Conservation (phyloP, 768 basidiomycete species). For the Cyathus striatus region DNA sequence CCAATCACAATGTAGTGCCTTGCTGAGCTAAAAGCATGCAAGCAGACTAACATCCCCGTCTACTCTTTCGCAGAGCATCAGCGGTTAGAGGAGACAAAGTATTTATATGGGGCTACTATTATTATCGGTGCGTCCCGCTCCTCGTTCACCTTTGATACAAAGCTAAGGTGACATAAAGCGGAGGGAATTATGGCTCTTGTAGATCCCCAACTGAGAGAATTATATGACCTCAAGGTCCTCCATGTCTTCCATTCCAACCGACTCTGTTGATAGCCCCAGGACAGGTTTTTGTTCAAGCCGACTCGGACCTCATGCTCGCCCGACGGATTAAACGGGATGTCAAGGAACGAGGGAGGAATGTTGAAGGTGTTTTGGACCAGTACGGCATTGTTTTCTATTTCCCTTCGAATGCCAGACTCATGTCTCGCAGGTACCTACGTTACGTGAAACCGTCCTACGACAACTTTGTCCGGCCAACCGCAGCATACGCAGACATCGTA, state of each 20-base stretch:
- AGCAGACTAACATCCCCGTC: slow-evolving; percentile 83
- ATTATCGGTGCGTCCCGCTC: slow-evolving; percentile 61
- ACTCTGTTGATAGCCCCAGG: neutral
- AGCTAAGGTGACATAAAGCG: slow-evolving; percentile 31
- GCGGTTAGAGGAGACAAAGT: slow-evolving; percentile 70
- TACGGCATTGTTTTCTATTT: slow-evolving; percentile 22
- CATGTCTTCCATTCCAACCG: neutral
- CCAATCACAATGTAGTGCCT: slow-evolving; percentile 54
- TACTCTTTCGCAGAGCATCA: slow-evolving; percentile 95
- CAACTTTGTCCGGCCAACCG: slow-evolving; percentile 86
- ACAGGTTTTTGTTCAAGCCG: slow-evolving; percentile 87
- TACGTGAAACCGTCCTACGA: slow-evolving; percentile 96
- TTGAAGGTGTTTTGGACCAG: slow-evolving; percentile 89
- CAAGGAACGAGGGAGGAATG: slow-evolving; percentile 78
- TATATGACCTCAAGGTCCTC: slow-evolving; percentile 87
- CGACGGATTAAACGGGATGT: slow-evolving; percentile 86
- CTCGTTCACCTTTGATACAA: neutral
- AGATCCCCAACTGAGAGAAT: slow-evolving; percentile 66
- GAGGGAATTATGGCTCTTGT: slow-evolving; percentile 92
- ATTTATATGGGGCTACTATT: slow-evolving; percentile 89
- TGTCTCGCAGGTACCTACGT: slow-evolving; percentile 71
- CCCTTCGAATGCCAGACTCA: neutral
- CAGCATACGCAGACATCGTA: slow-evolving; percentile 88
- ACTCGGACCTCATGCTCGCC: slow-evolving; percentile 96
- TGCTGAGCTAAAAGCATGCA: slow-evolving; percentile 78